Percentiles rank a stretch among this genome's conserved stretches.
Evolutionary conservation across 2,329 filamentous ascomycete species (phyloP).

Genomic region (Sporothrix sp.): DNA sequence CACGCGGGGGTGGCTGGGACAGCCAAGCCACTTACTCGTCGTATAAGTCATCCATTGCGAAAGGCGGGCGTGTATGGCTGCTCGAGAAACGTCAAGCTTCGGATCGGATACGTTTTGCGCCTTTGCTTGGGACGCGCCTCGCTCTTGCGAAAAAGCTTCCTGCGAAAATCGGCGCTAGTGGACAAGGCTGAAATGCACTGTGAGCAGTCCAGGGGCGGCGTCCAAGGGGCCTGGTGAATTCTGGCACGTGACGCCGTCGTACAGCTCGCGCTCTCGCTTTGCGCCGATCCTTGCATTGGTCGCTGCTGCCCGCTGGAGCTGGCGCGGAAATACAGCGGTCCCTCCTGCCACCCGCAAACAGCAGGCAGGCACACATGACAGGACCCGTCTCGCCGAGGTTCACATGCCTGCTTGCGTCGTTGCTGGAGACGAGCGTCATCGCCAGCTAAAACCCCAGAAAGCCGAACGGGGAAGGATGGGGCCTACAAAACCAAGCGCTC

Average conservation of each 20-base stretch:
- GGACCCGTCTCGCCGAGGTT: constrained; percentile 12
- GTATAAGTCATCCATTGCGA: constrained; percentile 78
- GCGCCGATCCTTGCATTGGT: no score
- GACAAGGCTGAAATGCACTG: constrained; percentile 12
- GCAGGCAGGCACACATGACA: constrained; percentile 8
- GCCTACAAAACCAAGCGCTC: constrained; percentile 4
- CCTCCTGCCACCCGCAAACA: no score
- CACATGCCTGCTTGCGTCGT: constrained; percentile 8
- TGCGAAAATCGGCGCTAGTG: constrained; percentile 6
- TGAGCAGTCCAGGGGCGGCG: no score
- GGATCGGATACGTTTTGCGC: constrained; percentile 1
- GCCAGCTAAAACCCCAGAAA: constrained; percentile 11
- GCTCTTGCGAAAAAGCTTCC: constrained; percentile 11
- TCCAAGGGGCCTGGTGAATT: no score
- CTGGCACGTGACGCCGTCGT: not conserved
- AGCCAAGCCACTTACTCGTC: constrained; percentile 57
- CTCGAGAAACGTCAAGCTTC: not conserved
- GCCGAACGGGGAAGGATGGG: constrained; percentile 8
- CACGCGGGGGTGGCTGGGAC: constrained; percentile 15
- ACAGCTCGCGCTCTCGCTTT: no score
- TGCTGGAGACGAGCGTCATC: constrained; percentile 10
- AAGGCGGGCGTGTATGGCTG: constrained; percentile 1
- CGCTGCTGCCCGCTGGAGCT: no score
- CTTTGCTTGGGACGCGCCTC: constrained; percentile 8
- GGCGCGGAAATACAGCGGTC: no score